These are phyloP conservation scores for Kwoniella dejecticola DNA, from an alignment of 768 basidiomycete species.

Conservation along the genomic window DNA sequence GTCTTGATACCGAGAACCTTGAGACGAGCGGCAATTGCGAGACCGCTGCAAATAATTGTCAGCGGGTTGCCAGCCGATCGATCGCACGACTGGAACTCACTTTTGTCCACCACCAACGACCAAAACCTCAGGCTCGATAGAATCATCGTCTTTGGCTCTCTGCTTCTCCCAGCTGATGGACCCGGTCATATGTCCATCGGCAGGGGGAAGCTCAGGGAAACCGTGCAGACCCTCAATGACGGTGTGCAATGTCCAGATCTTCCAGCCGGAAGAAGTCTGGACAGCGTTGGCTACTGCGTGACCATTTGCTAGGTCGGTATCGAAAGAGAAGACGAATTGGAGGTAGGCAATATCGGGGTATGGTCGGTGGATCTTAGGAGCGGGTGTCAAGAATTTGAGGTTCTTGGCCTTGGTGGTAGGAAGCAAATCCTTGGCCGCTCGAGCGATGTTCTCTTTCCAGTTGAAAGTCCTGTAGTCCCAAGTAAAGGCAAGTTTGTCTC, in stretches of 20 bases:
- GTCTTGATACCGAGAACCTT: slow-evolving; percentile 63
- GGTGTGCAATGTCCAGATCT: slow-evolving; percentile 64
- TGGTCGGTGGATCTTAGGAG: slow-evolving; percentile 29
- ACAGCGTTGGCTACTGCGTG: slow-evolving; percentile 64
- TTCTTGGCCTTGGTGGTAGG: slow-evolving; percentile 14
- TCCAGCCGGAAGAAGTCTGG: slow-evolving; percentile 62
- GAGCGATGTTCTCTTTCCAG: slow-evolving; percentile 56
- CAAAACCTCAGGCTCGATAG: slow-evolving; percentile 17
- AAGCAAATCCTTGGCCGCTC: slow-evolving; percentile 57
- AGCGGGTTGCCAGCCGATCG: too few relatives aligned
- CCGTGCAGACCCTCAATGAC: slow-evolving; percentile 63
- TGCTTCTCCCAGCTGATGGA: slow-evolving; percentile 12
- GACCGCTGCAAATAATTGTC: too few relatives aligned
- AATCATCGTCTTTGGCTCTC: slow-evolving; percentile 6
- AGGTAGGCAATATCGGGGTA: slow-evolving; percentile 63
- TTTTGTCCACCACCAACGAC: slow-evolving; percentile 35
- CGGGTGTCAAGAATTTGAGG: slow-evolving; percentile 24
- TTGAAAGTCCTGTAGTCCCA: slow-evolving; percentile 68
- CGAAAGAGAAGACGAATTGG: slow-evolving; percentile 63
- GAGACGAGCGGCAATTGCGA: slow-evolving; percentile 65
- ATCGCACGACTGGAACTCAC: too few relatives aligned
- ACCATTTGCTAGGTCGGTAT: slow-evolving; percentile 59
- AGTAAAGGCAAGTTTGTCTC: slow-evolving; percentile 65
- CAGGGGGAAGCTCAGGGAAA: slow-evolving; percentile 57
- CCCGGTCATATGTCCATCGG: slow-evolving; percentile 20